These are phyloP conservation scores for Xylaria nigripes DNA, from an alignment of 495 filamentous ascomycete genomes.

Conservation along the genomic window DNA sequence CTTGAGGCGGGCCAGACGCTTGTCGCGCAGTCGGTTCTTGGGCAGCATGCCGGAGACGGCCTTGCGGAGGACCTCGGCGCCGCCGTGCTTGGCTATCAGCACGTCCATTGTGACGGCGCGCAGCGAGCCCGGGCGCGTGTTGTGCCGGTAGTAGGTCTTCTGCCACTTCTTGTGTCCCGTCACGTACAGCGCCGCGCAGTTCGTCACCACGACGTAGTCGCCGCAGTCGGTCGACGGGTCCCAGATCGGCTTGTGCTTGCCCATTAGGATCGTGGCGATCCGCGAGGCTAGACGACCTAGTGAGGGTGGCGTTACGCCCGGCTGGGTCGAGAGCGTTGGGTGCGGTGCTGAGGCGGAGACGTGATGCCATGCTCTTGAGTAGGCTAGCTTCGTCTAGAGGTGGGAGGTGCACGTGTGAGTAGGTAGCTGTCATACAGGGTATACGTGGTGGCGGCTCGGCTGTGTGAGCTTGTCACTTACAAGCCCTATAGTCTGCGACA, in stretches of 20 bases:
- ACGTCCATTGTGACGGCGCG: slow-evolving; percentile 88
- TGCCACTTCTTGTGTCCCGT: slow-evolving; percentile 88
- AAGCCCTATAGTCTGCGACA: slow-evolving; percentile 62
- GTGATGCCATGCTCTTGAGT: slow-evolving; percentile 90
- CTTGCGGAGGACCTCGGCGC: slow-evolving; percentile 83
- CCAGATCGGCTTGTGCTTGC: slow-evolving; percentile 98
- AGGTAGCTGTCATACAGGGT: neutral
- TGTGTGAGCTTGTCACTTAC: slow-evolving; percentile 33
- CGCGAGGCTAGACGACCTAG: slow-evolving; percentile 85
- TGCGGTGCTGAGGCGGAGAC: slow-evolving; percentile 57
- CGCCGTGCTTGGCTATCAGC: slow-evolving; percentile 89
- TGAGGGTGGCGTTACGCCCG: slow-evolving; percentile 52
- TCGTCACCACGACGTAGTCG: slow-evolving; percentile 92
- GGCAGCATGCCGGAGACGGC: slow-evolving; percentile 96
- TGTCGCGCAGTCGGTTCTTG: slow-evolving; percentile 86
- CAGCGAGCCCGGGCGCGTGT: slow-evolving; percentile 78
- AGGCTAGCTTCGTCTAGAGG: slow-evolving; percentile 83
- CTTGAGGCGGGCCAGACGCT: slow-evolving; percentile 81
- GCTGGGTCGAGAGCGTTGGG: slow-evolving; percentile 45
- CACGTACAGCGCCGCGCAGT: slow-evolving; percentile 75
- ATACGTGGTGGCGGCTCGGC: neutral
- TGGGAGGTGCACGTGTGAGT: neutral
- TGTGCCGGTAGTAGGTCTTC: slow-evolving; percentile 93
- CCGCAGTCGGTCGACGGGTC: slow-evolving; percentile 95
- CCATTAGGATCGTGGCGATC: slow-evolving; percentile 90